phyloP scores from a whole-genome alignment of 75 land plant species.

The Cryptomeria japonica region DNA sequence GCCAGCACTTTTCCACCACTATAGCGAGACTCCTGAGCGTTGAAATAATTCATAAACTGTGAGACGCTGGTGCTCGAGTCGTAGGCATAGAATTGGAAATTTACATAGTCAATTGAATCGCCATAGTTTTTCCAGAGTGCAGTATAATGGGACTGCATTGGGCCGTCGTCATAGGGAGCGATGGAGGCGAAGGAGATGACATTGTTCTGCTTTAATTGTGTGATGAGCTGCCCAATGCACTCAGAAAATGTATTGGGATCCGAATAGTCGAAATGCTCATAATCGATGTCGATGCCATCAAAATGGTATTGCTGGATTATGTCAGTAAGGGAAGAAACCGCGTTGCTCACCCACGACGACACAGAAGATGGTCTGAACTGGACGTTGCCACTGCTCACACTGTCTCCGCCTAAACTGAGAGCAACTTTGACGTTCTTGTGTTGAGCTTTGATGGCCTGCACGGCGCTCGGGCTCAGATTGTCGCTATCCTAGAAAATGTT shows the following conservation, averaged over 20 bases:
- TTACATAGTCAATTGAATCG: slow-evolving; percentile 29
- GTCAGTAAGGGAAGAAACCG: slow-evolving; percentile 12
- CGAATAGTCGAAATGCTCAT: slow-evolving; percentile 26
- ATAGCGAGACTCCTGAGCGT: slow-evolving; percentile 22
- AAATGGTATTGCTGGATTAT: slow-evolving; percentile 25
- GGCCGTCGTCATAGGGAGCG: no score
- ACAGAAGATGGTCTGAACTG: neutral
- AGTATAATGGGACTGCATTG: no score
- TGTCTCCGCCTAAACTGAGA: slow-evolving; percentile 10
- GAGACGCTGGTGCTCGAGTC: slow-evolving; percentile 12
- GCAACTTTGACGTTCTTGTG: neutral
- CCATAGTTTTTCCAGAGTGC: neutral
- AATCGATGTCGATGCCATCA: slow-evolving; percentile 46
- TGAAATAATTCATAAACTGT: slow-evolving; percentile 23
- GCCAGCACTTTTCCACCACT: neutral
- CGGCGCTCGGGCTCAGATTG: no score
- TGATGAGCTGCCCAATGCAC: slow-evolving; percentile 32
- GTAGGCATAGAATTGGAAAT: slow-evolving; percentile 45
- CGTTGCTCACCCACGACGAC: no score
- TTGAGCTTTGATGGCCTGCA: no score
- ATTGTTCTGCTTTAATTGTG: slow-evolving; percentile 16
- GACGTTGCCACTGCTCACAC: neutral
- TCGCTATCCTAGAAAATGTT: slow-evolving; percentile 9
- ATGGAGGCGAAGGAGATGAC: neutral
- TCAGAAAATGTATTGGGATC: slow-evolving; percentile 20